Evolutionary conservation across 202 grass and related monocot genomes (phyloP), one percentile per base, ranked within the genome.

Genomic region (Panicum hallii): DNA sequence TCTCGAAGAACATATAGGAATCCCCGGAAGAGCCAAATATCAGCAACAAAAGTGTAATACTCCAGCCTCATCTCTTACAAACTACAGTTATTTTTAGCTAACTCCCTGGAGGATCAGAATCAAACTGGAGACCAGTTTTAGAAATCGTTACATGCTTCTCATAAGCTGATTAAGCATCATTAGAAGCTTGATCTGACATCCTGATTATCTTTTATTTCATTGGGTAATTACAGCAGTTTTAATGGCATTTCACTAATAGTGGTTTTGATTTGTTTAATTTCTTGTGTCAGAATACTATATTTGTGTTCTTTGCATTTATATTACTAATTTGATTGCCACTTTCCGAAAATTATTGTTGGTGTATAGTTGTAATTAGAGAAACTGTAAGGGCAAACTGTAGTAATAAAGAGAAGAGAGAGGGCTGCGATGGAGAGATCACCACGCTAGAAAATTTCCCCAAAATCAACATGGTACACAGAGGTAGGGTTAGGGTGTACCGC

Each of bases 21-120:
- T 11, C 46, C 23, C 4, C 53, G 19, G 50, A 87, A 69, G 46
- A 79, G 54, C 20, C 67, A 86, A 44, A 70, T 70, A 72, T 40
- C 80, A 83, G 40, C 12, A 83, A 47, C 34, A 74, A 52, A 91
- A 91, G 42, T 64, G 92, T 97, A 97, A 83, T 90, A 32, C 67
- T 90, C 73, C 82, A 32, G 20, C 42, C 58, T 80, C 53, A 72
- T 52, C 80, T 67, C 69, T 43, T 69, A 66, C 15, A 68, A 74
- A 26, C 2, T 79, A 45, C 28, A 67, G 61, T 74, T 82, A 45
- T 34, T 82, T 74, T 66, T 36, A 66, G 64, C 46, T 54, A 54
- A 14, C 16, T 54, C 19, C 19, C 15, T 54, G 52, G 5, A 54
- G 17, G 52, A 19, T 54, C 5, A 19, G 52, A 6, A 20, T 54